These are phyloP conservation scores for Epichloe elymi DNA, from an alignment of 2,329 filamentous ascomycete genomes.

Conservation along the genomic window DNA sequence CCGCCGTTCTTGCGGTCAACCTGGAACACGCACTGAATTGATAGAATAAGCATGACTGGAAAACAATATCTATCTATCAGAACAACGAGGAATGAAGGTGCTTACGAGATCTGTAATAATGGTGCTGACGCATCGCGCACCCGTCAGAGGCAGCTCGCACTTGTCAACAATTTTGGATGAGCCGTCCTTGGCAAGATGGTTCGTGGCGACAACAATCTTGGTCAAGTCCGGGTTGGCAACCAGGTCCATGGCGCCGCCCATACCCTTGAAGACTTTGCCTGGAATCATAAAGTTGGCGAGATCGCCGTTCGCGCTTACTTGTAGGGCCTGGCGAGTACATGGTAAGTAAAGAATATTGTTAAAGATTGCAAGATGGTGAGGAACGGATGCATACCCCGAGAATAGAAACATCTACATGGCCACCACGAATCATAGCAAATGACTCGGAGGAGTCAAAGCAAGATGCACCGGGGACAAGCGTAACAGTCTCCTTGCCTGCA, in stretches of 20 bases:
- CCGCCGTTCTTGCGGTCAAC: slow-evolving; percentile 49
- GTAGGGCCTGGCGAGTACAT: slow-evolving; percentile 38
- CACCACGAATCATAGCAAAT: slow-evolving; percentile 78
- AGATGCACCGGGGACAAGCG: slow-evolving; percentile 60
- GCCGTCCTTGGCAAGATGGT: slow-evolving; percentile 57
- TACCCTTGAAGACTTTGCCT: slow-evolving; percentile 77
- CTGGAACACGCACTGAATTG: slow-evolving; percentile 50
- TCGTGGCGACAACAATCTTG: slow-evolving; percentile 59
- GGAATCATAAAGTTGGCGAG: slow-evolving; percentile 86
- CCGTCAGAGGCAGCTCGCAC: slow-evolving; percentile 53
- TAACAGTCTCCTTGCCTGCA: slow-evolving; percentile 79
- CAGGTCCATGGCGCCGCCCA: slow-evolving; percentile 68
- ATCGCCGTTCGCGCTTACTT: slow-evolving; percentile 67
- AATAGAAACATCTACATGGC: slow-evolving; percentile 73
- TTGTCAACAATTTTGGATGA: slow-evolving; percentile 51
- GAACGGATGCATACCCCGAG: slow-evolving; percentile 40
- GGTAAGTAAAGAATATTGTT: slow-evolving; percentile 5
- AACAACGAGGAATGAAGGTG: slow-evolving; percentile 7
- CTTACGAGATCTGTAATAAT: slow-evolving; percentile 62
- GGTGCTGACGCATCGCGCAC: slow-evolving; percentile 53
- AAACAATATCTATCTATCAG: too few species aligned
- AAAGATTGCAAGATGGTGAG: background rate
- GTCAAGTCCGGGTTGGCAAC: slow-evolving; percentile 58
- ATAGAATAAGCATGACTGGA: slow-evolving; percentile 4
- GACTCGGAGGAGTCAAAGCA: slow-evolving; percentile 72